These are phyloP conservation scores for Pedinophyceae sp. DNA, from an alignment of 139 green algal species.

Conservation along the genomic window DNA sequence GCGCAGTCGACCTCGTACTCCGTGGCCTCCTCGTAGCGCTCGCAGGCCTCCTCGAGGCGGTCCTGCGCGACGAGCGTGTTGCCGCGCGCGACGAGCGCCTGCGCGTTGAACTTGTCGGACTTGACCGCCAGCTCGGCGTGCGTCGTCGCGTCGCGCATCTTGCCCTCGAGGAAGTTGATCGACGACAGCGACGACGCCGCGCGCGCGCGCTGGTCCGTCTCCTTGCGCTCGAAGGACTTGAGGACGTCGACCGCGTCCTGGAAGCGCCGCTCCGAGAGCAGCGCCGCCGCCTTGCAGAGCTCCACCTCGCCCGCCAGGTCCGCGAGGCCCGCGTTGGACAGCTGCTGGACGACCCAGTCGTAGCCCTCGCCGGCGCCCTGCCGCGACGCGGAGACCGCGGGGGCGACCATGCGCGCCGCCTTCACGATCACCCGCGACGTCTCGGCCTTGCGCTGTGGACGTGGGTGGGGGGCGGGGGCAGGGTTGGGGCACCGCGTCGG, in stretches of 20 bases:
- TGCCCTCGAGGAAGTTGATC: conserved; percentile 55
- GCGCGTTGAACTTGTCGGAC: conserved; percentile 56
- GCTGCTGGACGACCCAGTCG: conserved; percentile 40
- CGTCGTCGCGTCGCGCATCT: conserved; percentile 36
- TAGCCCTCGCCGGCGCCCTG: conserved; percentile 35
- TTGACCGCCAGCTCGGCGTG: conserved; percentile 54
- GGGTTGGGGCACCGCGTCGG: too few species aligned
- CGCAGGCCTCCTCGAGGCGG: not conserved
- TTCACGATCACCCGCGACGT: conserved; percentile 11
- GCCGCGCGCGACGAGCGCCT: conserved; percentile 33
- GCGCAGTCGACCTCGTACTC: conserved; percentile 55
- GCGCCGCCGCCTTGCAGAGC: conserved; percentile 48
- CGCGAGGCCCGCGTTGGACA: conserved; percentile 20
- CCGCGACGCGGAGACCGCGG: conserved; percentile 26
- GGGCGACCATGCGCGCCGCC: conserved; percentile 43
- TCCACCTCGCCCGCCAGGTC: conserved; percentile 41
- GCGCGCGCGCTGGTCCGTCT: conserved; percentile 23
- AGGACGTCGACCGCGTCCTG: conserved; percentile 41
- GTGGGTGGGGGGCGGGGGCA: too few species aligned
- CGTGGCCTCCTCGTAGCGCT: conserved; percentile 43
- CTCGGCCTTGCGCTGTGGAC: conserved; percentile 1
- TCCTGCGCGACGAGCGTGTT: not conserved
- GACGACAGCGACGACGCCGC: conserved; percentile 67
- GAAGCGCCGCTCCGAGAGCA: conserved; percentile 46
- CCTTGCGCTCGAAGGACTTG: conserved; percentile 67